These are phyloP conservation scores for Stephanodiscus triporus DNA, from an alignment of 108 stramenopile genomes.

Conservation along the genomic window DNA sequence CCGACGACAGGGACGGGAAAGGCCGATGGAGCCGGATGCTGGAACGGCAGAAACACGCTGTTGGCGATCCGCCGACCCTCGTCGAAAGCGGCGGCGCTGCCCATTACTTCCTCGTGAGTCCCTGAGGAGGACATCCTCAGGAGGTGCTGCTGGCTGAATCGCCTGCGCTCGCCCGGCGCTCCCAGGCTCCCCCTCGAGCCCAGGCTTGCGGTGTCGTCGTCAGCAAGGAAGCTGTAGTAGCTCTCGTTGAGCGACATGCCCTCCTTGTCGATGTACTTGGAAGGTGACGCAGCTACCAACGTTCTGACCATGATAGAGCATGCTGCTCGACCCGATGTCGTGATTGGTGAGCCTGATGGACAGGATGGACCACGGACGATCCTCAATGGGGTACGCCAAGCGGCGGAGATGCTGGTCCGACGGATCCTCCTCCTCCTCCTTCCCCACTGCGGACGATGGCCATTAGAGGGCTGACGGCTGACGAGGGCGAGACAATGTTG, in stretches of 20 bases:
- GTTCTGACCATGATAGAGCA: background rate
- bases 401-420: too few relatives aligned
- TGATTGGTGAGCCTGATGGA: slow-evolving; percentile 53
- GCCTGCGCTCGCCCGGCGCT: background rate
- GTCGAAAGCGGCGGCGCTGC: background rate
- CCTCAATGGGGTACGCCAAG: slow-evolving; percentile 45
- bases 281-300: background rate
- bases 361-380: slow-evolving; percentile 52
- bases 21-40: background rate
- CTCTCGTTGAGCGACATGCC: background rate
- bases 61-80: background rate
- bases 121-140: background rate
- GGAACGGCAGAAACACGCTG: background rate
- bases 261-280: slow-evolving; percentile 8
- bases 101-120: background rate
- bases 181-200: background rate
- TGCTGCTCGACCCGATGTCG: background rate
- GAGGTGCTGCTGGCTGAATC: background rate
- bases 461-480: background rate
- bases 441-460: background rate
- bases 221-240: slow-evolving; percentile 17
- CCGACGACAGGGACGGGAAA: background rate
- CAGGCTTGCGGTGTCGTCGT: background rate
- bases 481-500: slow-evolving; percentile 20
- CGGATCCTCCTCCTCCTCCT: background rate